Conservation (phyloP, 176 grass and related monocot genomes). For the Dactylis glomerata region DNA sequence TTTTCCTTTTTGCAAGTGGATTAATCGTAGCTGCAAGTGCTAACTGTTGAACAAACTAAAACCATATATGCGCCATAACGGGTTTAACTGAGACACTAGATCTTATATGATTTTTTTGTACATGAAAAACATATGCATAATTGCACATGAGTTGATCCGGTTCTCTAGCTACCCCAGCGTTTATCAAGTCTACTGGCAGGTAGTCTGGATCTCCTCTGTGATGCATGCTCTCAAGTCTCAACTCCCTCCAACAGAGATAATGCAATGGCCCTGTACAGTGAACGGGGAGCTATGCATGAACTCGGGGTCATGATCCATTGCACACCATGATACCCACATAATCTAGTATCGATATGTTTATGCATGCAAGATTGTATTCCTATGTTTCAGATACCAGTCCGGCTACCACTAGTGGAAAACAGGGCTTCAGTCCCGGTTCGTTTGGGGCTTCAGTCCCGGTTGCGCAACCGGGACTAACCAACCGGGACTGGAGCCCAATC, state of each 20-base stretch:
- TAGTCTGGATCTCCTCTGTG: no score
- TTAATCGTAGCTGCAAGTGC: neutral
- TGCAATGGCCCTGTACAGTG: neutral
- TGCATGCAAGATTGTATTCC: neutral
- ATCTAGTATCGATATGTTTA: neutral
- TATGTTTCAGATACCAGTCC: neutral
- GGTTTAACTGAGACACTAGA: neutral
- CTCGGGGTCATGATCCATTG: neutral
- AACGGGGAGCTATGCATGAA: conserved; percentile 18
- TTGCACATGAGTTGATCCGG: neutral
- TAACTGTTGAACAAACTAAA: neutral
- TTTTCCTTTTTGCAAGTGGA: conserved; percentile 4
- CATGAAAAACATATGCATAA: no score
- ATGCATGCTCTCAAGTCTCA: no score
- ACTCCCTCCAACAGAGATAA: neutral
- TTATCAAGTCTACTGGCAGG: no score
- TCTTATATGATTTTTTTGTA: neutral
- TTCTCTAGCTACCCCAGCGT: neutral
- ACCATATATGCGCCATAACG: neutral
- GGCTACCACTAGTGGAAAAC: no score
- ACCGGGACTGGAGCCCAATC: no score
- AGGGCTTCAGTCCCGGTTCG: no score
- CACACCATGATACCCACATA: neutral
- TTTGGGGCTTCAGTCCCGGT: no score
- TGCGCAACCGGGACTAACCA: no score